These are phyloP conservation scores for Phoma sp. DNA, from an alignment of 2,329 filamentous ascomycete genomes.

Conservation along the genomic window DNA sequence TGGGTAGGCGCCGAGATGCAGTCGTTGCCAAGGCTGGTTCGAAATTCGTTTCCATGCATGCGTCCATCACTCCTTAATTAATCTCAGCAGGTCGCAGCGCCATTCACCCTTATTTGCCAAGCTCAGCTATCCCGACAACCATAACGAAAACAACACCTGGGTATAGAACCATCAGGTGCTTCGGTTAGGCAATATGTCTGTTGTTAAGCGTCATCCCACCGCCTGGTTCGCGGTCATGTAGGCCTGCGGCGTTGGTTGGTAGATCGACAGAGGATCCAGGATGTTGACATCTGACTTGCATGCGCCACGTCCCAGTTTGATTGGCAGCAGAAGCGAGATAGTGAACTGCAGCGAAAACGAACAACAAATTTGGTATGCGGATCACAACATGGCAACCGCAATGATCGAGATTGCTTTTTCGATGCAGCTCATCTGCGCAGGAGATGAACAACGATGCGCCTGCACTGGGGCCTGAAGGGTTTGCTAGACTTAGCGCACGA, in stretches of 20 bases:
- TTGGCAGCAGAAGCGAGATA: constrained; percentile 18
- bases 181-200: background rate
- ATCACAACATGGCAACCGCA: constrained; percentile 1
- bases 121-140: background rate
- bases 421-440: too few species aligned
- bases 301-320: background rate
- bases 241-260: constrained; percentile 2
- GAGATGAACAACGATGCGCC: background rate
- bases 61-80: constrained; percentile 18
- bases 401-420: constrained; percentile 8
- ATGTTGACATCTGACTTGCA: constrained; percentile 7
- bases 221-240: constrained; percentile 4
- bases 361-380: constrained; percentile 11
- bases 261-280: constrained; percentile 8
- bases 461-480: background rate
- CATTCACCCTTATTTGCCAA: background rate
- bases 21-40: background rate
- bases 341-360: constrained; percentile 18
- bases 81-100: constrained; percentile 2
- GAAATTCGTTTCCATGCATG: background rate
- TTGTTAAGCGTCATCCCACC: background rate
- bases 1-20: background rate
- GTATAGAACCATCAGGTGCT: background rate
- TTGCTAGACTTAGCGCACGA: background rate
- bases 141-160: background rate